Evolutionary conservation across 1,284 basidiomycete species (phyloP), one percentile per base, ranked within the genome.

Genomic region (Coniferiporia weirii): DNA sequence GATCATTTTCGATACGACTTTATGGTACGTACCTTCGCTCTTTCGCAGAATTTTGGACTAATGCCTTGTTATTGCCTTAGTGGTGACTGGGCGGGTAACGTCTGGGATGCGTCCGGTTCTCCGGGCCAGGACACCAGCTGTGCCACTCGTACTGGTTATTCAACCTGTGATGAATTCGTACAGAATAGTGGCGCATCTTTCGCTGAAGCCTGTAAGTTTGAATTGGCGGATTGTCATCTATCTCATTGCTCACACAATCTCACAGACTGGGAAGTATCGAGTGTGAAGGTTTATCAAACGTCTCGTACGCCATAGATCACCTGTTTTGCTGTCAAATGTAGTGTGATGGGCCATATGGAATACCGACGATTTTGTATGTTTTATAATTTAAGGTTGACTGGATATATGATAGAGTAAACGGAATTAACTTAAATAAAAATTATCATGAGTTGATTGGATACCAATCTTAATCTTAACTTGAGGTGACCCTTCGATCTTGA

Each of bases 61-160:
- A 52, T 47, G 12, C n/a, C 36, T 59, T 45, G 38, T 27, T 27
- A 5, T 27, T 27, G 27, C 27, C 49, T n/a, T 66, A 92, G 91
- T 66, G 93, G 93, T 62, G 89, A 93, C 65, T 95, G 91, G 94
- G 93, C 93, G 12, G 84, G 85, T 53, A 77, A 76, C 47, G 87
- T 83, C n/a, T 95, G 93, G 93, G 75, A 71, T 54, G 63, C 72
- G 27, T 74, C 85, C 49, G 88, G 87, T 46, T 77, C 85, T 61
- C 88, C 89, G 5, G 92, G 93, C 53, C 90, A 94, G 73, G 82
- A 81, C 4, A 79, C 85, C 69, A 91, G 87, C 67, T 96, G 93
- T 68, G 89, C 89, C n/a, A 75, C 83, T 65, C 77, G 80, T 64
- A 95, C 93, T 15, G 92, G 92, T 50, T 85, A 84, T 70, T 73